Percentiles rank a stretch among this genome's conserved stretches.
Conservation (phyloP, 176 grass and related monocot species). For the Aegilops speltoides region DNA sequence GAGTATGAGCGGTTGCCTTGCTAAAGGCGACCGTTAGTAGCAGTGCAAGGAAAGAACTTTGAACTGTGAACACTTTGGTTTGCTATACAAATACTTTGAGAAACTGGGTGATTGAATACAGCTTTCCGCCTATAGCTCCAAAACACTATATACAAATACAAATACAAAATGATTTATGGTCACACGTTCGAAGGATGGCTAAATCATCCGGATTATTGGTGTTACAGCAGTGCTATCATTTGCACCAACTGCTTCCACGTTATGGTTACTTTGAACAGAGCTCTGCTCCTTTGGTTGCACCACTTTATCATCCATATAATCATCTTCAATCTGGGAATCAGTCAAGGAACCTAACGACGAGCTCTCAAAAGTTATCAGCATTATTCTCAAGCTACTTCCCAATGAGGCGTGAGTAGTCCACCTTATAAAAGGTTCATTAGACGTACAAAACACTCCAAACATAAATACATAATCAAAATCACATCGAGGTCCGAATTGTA, state of each 20-base stretch:
- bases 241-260: conserved; percentile 11
- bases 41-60: background rate
- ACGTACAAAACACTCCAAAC: too few relatives aligned
- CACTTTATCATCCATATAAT: conserved; percentile 48
- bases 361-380: conserved; percentile 62
- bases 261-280: background rate
- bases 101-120: background rate
- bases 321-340: conserved; percentile 52
- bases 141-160: background rate
- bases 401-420: too few relatives aligned
- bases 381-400: too few relatives aligned
- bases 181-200: conserved; percentile 6
- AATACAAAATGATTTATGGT: background rate
- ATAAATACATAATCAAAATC: too few relatives aligned
- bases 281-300: conserved; percentile 48
- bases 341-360: conserved; percentile 45
- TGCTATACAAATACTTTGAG: background rate
- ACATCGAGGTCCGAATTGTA: too few relatives aligned
- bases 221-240: conserved; percentile 22
- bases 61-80: background rate
- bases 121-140: background rate
- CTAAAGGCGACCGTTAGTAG: background rate
- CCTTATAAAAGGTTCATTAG: too few relatives aligned
- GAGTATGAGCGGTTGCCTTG: background rate
- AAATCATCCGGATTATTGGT: conserved; percentile 29